A percentile compares a stretch with the other conserved stretches of the same genome.
Conservation (phyloP, 768 basidiomycete genomes). For the Tylopilus cervinicoccineus region DNA sequence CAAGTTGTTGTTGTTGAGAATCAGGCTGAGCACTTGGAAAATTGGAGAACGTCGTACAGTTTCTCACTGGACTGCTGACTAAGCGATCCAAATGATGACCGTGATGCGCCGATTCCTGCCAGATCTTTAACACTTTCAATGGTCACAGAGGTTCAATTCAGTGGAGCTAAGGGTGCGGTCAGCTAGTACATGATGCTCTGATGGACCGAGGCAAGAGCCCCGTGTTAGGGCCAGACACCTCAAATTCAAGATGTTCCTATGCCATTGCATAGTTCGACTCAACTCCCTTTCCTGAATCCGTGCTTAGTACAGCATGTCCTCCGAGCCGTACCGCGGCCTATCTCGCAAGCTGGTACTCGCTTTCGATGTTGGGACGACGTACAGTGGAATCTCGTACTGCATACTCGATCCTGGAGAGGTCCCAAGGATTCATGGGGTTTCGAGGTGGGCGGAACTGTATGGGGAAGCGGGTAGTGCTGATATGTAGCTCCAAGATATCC, state of each 20-base stretch:
- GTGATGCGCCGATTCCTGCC: no score
- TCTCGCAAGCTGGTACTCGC: constrained; percentile 41
- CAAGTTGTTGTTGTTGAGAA: neutral
- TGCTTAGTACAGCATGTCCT: constrained; percentile 27
- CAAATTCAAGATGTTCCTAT: no score
- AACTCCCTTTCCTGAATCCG: no score
- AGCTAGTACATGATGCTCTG: no score
- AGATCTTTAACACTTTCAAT: no score
- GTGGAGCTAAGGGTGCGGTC: no score
- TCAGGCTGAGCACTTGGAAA: neutral
- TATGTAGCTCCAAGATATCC: constrained; percentile 35
- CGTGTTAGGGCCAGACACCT: no score
- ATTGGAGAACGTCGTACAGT: neutral
- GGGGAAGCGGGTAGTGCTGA: neutral
- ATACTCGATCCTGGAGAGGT: constrained; percentile 34
- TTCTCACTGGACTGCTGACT: no score
- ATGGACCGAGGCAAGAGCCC: no score
- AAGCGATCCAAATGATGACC: no score
- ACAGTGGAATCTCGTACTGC: constrained; percentile 37
- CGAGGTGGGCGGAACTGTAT: constrained; percentile 17
- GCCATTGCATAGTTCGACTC: neutral
- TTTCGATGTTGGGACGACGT: constrained; percentile 44
- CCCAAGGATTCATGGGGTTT: constrained; percentile 27
- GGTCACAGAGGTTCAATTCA: no score
- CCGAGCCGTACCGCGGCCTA: constrained; percentile 33